Conservation (phyloP, 352 stramenopile species). For the Aphanomyces astaci region DNA sequence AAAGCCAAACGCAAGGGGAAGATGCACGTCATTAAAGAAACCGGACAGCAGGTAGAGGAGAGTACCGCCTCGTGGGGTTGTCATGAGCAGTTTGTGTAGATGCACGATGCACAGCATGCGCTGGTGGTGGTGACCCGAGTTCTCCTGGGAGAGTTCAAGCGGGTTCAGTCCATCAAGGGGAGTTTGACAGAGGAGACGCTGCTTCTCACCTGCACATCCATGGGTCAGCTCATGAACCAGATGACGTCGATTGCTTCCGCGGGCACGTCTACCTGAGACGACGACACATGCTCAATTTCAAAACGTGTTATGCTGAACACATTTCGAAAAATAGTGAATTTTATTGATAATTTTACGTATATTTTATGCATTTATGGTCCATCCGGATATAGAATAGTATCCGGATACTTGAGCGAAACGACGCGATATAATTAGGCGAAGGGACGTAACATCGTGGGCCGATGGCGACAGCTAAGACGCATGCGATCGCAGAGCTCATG, state of each 20-base stretch:
- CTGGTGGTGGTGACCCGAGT: neutral
- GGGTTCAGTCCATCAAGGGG: neutral
- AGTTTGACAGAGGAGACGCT: neutral
- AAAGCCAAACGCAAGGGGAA: neutral
- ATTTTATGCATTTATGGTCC: no score
- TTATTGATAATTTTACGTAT: neutral
- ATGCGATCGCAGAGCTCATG: conserved; percentile 54
- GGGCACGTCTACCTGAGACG: neutral
- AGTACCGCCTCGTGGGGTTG: neutral
- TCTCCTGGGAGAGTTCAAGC: neutral
- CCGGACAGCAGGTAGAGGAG: neutral
- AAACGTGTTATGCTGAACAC: no score
- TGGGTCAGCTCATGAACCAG: neutral
- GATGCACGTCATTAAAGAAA: neutral
- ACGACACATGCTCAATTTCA: no score
- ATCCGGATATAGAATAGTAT: neutral
- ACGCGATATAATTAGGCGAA: conserved; percentile 13
- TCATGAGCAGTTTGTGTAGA: neutral
- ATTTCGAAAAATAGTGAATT: no score
- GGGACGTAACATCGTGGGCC: neutral
- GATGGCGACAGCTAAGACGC: neutral
- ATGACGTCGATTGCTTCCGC: neutral
- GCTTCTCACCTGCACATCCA: neutral
- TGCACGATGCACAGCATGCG: neutral
- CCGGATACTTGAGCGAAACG: neutral